Conservation (phyloP, 352 stramenopile genomes). For the Lagenidium giganteum region DNA sequence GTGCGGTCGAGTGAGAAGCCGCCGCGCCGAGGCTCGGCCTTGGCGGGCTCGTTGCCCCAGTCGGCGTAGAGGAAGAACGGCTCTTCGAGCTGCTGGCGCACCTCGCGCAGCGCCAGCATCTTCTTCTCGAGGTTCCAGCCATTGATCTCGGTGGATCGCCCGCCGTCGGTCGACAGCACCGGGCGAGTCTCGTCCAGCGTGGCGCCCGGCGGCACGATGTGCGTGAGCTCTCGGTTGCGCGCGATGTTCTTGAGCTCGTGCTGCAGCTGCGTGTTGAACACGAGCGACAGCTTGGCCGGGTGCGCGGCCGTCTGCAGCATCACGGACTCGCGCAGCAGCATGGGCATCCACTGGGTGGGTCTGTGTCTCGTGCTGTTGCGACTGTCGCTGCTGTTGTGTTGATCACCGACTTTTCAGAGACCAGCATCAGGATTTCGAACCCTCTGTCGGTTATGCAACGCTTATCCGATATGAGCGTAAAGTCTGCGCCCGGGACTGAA, state of each 20-base stretch:
- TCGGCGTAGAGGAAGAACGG: slow-evolving; percentile 79
- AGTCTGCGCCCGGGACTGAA: no score
- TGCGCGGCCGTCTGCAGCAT: background rate
- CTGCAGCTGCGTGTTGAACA: slow-evolving; percentile 74
- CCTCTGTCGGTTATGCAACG: no score
- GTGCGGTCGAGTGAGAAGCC: slow-evolving; percentile 15
- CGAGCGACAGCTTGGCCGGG: slow-evolving; percentile 18
- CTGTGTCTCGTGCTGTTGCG: no score
- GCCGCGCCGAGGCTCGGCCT: background rate
- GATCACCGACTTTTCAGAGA: no score
- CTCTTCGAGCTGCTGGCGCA: slow-evolving; percentile 54
- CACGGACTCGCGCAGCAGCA: slow-evolving; percentile 5
- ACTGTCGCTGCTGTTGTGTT: no score
- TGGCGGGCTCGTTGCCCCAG: slow-evolving; percentile 33
- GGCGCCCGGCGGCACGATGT: no score
- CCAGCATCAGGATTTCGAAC: no score
- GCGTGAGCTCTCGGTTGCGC: slow-evolving; percentile 51
- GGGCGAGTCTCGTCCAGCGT: no score
- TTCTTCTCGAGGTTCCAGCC: slow-evolving; percentile 83
- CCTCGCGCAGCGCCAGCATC: slow-evolving; percentile 51
- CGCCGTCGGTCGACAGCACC: slow-evolving; percentile 26
- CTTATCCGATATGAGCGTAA: no score
- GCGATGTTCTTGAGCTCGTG: slow-evolving; percentile 65
- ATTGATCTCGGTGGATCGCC: slow-evolving; percentile 44
- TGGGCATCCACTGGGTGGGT: no score